phyloP scores from a whole-genome alignment of 1,139 yeast genomes.

The Nakaseomyces delphensis region DNA sequence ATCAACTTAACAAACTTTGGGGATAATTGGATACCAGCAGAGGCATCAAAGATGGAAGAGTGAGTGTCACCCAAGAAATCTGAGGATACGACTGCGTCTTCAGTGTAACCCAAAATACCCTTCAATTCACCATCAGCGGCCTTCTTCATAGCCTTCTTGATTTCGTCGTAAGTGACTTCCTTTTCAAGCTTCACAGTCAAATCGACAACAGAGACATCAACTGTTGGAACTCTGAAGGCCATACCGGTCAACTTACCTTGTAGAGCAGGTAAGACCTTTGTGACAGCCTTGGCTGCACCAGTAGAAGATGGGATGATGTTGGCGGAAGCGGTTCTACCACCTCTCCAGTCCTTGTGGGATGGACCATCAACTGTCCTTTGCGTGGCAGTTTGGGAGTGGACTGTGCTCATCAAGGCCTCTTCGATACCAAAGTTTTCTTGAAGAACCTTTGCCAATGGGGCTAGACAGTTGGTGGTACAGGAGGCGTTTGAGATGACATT shows the following conservation, averaged over 20 bases:
- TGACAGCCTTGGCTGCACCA: conserved; percentile 91
- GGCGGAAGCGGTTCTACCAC: conserved; percentile 89
- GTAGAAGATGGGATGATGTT: conserved; percentile 85
- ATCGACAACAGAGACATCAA: conserved; percentile 75
- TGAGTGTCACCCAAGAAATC: conserved; percentile 69
- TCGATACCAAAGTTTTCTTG: conserved; percentile 74
- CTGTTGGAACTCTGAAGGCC: conserved; percentile 85
- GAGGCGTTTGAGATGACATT: conserved; percentile 76
- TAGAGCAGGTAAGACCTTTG: conserved; percentile 78
- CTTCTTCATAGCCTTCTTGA: conserved; percentile 57
- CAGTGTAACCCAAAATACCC: conserved; percentile 77
- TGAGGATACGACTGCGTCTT: conserved; percentile 76
- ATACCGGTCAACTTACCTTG: conserved; percentile 85
- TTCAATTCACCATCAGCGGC: conserved; percentile 65
- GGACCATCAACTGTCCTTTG: conserved; percentile 91
- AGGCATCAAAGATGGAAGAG: conserved; percentile 76
- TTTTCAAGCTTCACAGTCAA: conserved; percentile 62
- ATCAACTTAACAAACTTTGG: conserved; percentile 78
- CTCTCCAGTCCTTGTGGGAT: conserved; percentile 93
- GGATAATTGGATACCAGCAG: conserved; percentile 73
- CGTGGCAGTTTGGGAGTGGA: conserved; percentile 82
- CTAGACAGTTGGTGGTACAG: conserved; percentile 85
- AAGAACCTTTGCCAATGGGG: conserved; percentile 78
- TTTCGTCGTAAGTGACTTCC: conserved; percentile 67
- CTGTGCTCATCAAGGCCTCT: conserved; percentile 85